Evolutionary conservation across 306 rosid species (phyloP), one percentile per base, ranked within the genome.

Genomic region (Gynostemma pentaphyllum): DNA sequence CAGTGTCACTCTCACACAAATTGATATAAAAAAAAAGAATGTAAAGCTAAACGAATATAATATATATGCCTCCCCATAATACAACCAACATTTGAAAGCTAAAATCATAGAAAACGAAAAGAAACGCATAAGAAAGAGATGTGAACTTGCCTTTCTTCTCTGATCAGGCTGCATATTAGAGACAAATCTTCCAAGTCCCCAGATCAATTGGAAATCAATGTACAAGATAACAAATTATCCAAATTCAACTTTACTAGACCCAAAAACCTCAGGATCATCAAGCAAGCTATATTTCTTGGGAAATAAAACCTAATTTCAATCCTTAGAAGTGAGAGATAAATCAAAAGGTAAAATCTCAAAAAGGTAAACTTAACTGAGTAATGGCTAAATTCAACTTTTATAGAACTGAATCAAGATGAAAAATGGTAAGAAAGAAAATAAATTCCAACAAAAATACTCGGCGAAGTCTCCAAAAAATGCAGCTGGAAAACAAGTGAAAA

Each of bases 91-190:
- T 5, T 9, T 45, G 40, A 23, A n/a, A 9, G 37, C 7, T 7
- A 32, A 32, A 62, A 22, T 22, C 47, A 3, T 5, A 34, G 54
- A 57, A 73, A 64, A 72, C 3, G 15, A n/a, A 16, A 16, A 46
- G 2, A n/a, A 34, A 0, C 68, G 8, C 28, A 53, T 42, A 30
- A 45, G 41, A 65, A 53, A 37, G 4, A 65, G 37, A 67, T 48
- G 28, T 29, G 55, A 78, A 63, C 71, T 73, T 78, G 83, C 99
- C 99, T 94, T 94, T 84, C 84, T 94, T 64, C 89, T 85, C 47
- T 84, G 96, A 81, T 88, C 99, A 66, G 82, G 78, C 78, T 74
- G 85, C 99, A 86, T 88, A 84, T 72, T 72, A 57, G 63, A 68
- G 76, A 68, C 68, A 53, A 64, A 82, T 80, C 88, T 84, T 66